A percentile compares a stretch with the other conserved stretches of the same genome.
These are phyloP conservation scores for Phytophthora fragariae DNA, from an alignment of 352 stramenopile genomes.

Conservation along the genomic window DNA sequence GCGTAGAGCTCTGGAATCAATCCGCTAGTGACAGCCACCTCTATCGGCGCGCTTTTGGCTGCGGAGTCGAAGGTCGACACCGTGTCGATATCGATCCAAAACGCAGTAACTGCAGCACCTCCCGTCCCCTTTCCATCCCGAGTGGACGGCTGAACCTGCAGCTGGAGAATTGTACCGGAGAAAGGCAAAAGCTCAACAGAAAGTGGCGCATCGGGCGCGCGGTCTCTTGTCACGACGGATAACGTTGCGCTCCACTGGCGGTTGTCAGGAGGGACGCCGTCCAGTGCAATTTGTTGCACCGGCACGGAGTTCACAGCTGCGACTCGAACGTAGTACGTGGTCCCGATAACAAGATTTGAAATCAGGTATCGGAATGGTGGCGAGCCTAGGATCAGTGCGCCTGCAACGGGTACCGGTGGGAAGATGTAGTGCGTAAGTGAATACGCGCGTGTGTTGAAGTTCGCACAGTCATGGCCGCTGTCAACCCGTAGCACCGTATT, in stretches of 20 bases:
- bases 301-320: slow-evolving; percentile 92
- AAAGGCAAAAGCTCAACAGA: slow-evolving; percentile 67
- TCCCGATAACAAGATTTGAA: slow-evolving; percentile 60
- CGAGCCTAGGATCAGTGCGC: slow-evolving; percentile 68
- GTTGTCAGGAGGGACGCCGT: slow-evolving; percentile 86
- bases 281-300: slow-evolving; percentile 84
- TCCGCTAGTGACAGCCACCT: slow-evolving; percentile 34
- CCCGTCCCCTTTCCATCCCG: slow-evolving; percentile 66
- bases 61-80: slow-evolving; percentile 78
- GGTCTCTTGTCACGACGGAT: slow-evolving; percentile 80
- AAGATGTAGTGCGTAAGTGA: slow-evolving; percentile 73
- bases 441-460: slow-evolving; percentile 59
- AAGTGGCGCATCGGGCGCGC: slow-evolving; percentile 77
- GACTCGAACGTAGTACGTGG: slow-evolving; percentile 93
- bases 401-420: slow-evolving; percentile 55
- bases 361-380: slow-evolving; percentile 89
- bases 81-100: slow-evolving; percentile 76
- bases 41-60: slow-evolving; percentile 51
- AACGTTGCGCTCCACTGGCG: slow-evolving; percentile 91
- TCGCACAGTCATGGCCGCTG: slow-evolving; percentile 39
- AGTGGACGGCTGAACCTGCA: slow-evolving; percentile 79
- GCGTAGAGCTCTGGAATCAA: slow-evolving; percentile 62
- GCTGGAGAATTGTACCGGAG: slow-evolving; percentile 64
- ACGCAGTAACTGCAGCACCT: slow-evolving; percentile 56
- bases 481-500: slow-evolving; percentile 37